These are phyloP conservation scores for Spathaspora gorwiae DNA, from an alignment of 805 yeast genomes.

Conservation along the genomic window DNA sequence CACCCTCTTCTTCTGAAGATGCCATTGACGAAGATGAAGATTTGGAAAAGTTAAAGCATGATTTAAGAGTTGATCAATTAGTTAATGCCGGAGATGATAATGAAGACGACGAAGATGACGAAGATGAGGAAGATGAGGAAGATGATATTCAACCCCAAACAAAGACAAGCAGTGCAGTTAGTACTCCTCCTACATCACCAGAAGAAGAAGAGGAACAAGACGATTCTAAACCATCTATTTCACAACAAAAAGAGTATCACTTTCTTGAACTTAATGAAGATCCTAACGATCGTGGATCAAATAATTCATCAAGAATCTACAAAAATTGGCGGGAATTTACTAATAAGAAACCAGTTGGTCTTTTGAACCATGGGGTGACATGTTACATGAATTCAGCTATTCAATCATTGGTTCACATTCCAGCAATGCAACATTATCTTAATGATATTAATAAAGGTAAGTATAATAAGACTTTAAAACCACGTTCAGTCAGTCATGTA, in stretches of 20 bases:
- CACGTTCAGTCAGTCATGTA: slow-evolving; percentile 58
- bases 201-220: slow-evolving; percentile 15
- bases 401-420: slow-evolving; percentile 85
- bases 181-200: slow-evolving; percentile 10
- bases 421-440: slow-evolving; percentile 83
- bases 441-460: slow-evolving; percentile 57
- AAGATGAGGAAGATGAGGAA: slow-evolving; percentile 14
- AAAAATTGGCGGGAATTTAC: slow-evolving; percentile 68
- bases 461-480: slow-evolving; percentile 41
- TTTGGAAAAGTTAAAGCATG: slow-evolving; percentile 11
- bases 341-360: slow-evolving; percentile 54
- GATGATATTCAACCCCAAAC: slow-evolving; percentile 1
- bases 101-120: slow-evolving; percentile 12
- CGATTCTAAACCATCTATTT: neutral
- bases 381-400: slow-evolving; percentile 96
- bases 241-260: neutral
- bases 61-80: slow-evolving; percentile 12
- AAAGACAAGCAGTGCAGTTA: neutral
- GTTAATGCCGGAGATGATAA: slow-evolving; percentile 3
- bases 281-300: slow-evolving; percentile 59
- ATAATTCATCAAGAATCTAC: slow-evolving; percentile 50
- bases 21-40: slow-evolving; percentile 11
- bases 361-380: slow-evolving; percentile 89
- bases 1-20: slow-evolving; percentile 5
- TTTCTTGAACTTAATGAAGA: slow-evolving; percentile 44